These are phyloP conservation scores for Nakazawaea anatomiae DNA, from an alignment of 805 yeast species.

Conservation along the genomic window DNA sequence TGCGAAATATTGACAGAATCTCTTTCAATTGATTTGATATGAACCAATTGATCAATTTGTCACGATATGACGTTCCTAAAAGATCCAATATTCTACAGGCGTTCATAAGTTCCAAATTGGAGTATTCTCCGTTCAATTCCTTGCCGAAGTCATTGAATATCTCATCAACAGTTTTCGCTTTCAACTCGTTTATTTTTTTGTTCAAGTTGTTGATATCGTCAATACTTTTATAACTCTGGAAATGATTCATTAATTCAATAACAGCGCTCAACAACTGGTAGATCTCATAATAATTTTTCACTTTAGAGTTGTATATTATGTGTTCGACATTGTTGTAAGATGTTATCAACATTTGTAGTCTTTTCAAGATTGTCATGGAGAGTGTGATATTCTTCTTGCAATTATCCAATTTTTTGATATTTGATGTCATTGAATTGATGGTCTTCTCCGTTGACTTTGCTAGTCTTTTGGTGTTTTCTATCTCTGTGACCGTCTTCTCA, in stretches of 20 bases:
- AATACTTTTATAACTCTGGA: constrained; percentile 76
- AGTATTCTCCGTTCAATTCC: constrained; percentile 29
- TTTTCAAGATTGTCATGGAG: constrained; percentile 79
- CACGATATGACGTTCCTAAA: constrained; percentile 50
- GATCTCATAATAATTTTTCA: constrained; percentile 44
- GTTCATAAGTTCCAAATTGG: constrained; percentile 35
- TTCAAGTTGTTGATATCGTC: constrained; percentile 69
- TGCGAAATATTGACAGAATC: constrained; percentile 65
- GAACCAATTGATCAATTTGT: constrained; percentile 68
- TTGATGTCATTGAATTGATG: constrained; percentile 66
- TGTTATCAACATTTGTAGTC: constrained; percentile 78
- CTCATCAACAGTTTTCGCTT: constrained; percentile 58
- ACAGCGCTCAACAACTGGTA: constrained; percentile 63
- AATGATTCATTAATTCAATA: constrained; percentile 62
- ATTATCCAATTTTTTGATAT: constrained; percentile 72
- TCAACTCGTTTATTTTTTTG: constrained; percentile 51
- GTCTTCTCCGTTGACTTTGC: constrained; percentile 53
- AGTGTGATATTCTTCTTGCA: constrained; percentile 79
- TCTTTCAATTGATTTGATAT: constrained; percentile 66
- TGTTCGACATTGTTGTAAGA: constrained; percentile 60
- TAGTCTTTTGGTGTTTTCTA: constrained; percentile 39
- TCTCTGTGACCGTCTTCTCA: constrained; percentile 33
- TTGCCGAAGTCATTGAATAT: constrained; percentile 69
- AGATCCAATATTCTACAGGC: constrained; percentile 72
- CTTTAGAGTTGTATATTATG: constrained; percentile 29